Conservation (phyloP, 139 green algal species). For the Micromonas pusilla region DNA sequence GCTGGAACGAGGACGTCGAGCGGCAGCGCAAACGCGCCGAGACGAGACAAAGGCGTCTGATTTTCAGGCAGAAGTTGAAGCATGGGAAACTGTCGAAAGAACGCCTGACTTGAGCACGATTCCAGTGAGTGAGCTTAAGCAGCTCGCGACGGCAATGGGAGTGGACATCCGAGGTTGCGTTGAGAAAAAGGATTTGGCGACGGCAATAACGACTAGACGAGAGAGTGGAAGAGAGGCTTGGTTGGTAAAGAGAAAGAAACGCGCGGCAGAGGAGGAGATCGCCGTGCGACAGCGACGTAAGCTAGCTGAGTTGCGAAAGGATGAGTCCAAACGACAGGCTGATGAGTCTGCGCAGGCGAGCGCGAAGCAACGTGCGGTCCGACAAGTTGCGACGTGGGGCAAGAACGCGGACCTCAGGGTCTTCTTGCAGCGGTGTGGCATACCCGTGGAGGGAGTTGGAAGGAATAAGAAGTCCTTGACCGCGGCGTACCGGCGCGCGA, state of each 20-base stretch:
- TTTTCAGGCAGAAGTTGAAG: neutral
- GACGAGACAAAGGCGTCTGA: neutral
- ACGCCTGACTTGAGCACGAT: neutral
- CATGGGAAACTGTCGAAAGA: neutral
- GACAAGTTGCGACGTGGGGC: neutral
- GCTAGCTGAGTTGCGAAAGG: neutral
- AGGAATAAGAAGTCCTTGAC: neutral
- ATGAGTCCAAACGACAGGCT: neutral
- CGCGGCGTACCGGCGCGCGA: neutral
- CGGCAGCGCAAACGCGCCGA: neutral
- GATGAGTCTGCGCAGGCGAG: neutral
- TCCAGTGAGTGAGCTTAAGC: neutral
- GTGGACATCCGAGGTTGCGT: neutral
- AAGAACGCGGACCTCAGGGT: conserved; percentile 2
- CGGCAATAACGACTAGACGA: neutral
- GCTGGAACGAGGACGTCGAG: neutral
- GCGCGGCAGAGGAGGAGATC: neutral
- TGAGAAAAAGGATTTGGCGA: neutral
- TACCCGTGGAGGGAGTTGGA: neutral
- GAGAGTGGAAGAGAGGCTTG: neutral
- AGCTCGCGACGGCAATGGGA: neutral
- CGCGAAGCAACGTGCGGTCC: neutral
- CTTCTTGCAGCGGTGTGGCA: conserved; percentile 11
- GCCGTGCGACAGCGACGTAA: neutral
- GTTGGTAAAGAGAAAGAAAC: neutral